Conservation (phyloP, 345 rosid genomes). For the Lepidium africanum region DNA sequence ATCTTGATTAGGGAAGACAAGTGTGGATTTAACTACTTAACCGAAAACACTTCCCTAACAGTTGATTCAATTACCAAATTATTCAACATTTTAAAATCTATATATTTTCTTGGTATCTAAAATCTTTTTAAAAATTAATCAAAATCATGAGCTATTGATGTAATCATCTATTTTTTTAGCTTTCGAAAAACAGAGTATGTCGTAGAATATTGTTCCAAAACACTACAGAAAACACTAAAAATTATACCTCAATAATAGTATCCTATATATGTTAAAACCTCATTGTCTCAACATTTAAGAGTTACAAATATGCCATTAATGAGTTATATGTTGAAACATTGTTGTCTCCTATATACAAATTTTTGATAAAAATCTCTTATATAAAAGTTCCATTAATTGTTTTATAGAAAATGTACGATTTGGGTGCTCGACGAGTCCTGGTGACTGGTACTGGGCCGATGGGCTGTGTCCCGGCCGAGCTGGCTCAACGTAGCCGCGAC, state of each 20-base stretch:
- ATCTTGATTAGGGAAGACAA: too few relatives aligned
- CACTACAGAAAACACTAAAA: neutral
- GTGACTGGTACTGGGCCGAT: constrained; percentile 84
- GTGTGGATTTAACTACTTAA: too few relatives aligned
- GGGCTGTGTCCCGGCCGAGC: constrained; percentile 75
- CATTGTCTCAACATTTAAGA: too few relatives aligned
- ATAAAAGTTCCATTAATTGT: too few relatives aligned
- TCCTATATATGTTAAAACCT: neutral
- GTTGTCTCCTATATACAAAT: neutral
- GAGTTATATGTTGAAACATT: neutral
- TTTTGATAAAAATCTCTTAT: too few relatives aligned
- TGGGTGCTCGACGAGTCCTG: constrained; percentile 70
- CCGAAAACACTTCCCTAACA: neutral
- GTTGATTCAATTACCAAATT: neutral
- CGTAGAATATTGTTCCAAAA: neutral
- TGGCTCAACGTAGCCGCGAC: constrained; percentile 50
- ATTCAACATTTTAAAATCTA: neutral
- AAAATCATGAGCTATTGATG: neutral
- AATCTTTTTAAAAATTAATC: too few relatives aligned
- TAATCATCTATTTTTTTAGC: neutral
- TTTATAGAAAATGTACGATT: constrained; percentile 44
- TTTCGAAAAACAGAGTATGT: neutral
- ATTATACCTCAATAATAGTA: neutral
- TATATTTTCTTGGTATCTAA: too few relatives aligned
- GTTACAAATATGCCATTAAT: too few relatives aligned